Percentiles rank a stretch among this genome's conserved stretches.
Conservation (phyloP, 164 flowering plant genomes). For the Platanus orientalis region DNA sequence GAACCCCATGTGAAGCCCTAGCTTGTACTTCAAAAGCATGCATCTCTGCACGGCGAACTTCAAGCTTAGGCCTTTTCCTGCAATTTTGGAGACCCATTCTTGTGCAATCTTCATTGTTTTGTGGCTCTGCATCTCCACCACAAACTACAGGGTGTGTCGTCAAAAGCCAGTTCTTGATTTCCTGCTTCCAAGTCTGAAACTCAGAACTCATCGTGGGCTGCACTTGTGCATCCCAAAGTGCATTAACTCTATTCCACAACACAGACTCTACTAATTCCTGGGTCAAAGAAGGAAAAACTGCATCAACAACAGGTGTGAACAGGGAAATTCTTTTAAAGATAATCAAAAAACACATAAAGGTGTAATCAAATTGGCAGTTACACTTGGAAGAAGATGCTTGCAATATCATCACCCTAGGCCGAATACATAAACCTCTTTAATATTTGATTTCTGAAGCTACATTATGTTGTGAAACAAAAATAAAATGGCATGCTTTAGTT, state of each 20-base stretch:
- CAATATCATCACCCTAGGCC: not conserved
- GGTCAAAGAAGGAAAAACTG: slow-evolving; percentile 9
- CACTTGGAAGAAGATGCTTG: not conserved
- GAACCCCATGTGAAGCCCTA: slow-evolving; percentile 17
- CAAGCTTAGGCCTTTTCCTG: slow-evolving; percentile 91
- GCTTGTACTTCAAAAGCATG: slow-evolving; percentile 40
- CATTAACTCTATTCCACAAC: slow-evolving; percentile 65
- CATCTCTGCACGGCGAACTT: slow-evolving; percentile 87
- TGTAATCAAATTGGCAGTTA: not conserved
- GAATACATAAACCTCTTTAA: not conserved
- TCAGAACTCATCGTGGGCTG: slow-evolving; percentile 54
- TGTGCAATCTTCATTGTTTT: slow-evolving; percentile 26
- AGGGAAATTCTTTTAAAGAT: no score
- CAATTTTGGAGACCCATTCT: slow-evolving; percentile 35
- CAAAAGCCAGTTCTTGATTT: slow-evolving; percentile 74
- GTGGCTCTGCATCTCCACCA: slow-evolving; percentile 37
- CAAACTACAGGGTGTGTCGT: slow-evolving; percentile 40
- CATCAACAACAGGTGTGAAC: slow-evolving; percentile 7
- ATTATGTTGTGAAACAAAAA: not conserved
- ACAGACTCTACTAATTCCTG: slow-evolving; percentile 74
- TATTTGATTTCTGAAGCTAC: not conserved
- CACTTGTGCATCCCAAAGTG: slow-evolving; percentile 47
- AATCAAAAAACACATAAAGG: no score
- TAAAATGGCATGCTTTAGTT: not conserved
- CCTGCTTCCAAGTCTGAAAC: slow-evolving; percentile 87